A percentile compares a stretch with the other conserved stretches of the same genome.
phyloP scores from a whole-genome alignment of 345 rosid species.

The Hibiscus syriacus region DNA sequence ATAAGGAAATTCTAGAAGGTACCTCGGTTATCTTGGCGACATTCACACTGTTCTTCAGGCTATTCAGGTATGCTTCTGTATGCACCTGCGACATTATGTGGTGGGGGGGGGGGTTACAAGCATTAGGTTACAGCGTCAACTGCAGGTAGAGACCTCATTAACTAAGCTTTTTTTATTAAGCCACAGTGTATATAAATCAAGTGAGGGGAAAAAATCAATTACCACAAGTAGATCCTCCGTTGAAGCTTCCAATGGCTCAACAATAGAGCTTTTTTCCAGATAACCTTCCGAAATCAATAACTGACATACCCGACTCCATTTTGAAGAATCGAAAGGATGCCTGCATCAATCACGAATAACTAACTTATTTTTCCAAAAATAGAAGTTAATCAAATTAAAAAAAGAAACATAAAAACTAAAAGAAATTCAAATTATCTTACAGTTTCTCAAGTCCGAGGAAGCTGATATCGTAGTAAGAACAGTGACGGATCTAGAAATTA shows the following conservation, averaged over 20 bases:
- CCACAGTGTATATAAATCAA: not conserved
- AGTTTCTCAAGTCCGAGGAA: slow-evolving; percentile 87
- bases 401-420: not conserved
- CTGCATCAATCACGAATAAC: slow-evolving; percentile 27
- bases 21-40: slow-evolving; percentile 85
- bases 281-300: slow-evolving; percentile 49
- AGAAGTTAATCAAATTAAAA: not conserved
- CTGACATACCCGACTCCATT: slow-evolving; percentile 81
- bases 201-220: slow-evolving; percentile 12
- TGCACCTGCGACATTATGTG: slow-evolving; percentile 50
- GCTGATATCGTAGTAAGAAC: slow-evolving; percentile 57
- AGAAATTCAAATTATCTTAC: slow-evolving; percentile 33
- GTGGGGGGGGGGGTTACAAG: not conserved
- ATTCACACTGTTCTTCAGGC: slow-evolving; percentile 64
- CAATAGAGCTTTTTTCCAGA: slow-evolving; percentile 43
- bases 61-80: slow-evolving; percentile 60
- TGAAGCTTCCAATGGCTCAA: slow-evolving; percentile 82
- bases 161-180: not conserved
- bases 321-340: slow-evolving; percentile 92
- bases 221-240: slow-evolving; percentile 86
- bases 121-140: not conserved
- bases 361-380: not conserved
- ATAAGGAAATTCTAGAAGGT: slow-evolving; percentile 8
- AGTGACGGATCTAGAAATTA: no score
- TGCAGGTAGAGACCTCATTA: not conserved